Evolutionary conservation across 1,139 yeast genomes (phyloP).

Genomic region (Kodamaea derodonti): DNA sequence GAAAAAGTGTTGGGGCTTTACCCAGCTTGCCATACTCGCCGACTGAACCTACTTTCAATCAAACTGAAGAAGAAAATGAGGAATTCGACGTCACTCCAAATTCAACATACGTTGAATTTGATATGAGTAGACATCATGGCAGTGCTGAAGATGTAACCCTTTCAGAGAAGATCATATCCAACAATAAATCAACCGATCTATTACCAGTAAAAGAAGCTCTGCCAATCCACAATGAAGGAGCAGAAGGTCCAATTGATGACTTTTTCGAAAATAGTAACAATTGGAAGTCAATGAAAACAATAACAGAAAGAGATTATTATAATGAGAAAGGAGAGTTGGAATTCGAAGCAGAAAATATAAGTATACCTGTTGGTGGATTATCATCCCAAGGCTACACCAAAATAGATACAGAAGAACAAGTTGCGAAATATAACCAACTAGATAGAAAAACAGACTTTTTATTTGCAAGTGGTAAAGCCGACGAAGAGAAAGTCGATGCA

Average conservation of each 20-base stretch:
- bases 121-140: conserved; percentile 17
- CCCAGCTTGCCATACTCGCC: conserved; percentile 18
- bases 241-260: conserved; percentile 25
- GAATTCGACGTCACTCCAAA: conserved; percentile 7
- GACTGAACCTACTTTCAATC: no score
- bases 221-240: conserved; percentile 2
- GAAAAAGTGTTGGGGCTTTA: conserved; percentile 16
- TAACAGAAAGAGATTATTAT: conserved; percentile 48
- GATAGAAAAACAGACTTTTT: conserved; percentile 83
- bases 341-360: conserved; percentile 24
- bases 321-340: conserved; percentile 50
- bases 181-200: conserved; percentile 8
- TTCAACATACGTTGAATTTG: conserved; percentile 32
- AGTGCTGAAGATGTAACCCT: conserved; percentile 4
- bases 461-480: conserved; percentile 36
- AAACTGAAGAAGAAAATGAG: not conserved
- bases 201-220: conserved; percentile 2
- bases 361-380: conserved; percentile 13
- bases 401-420: conserved; percentile 84
- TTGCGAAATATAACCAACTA: conserved; percentile 66
- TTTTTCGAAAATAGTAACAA: conserved; percentile 29
- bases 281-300: conserved; percentile 55
- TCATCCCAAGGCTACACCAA: conserved; percentile 69
- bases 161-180: conserved; percentile 10
- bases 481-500: conserved; percentile 24